Base-by-base conservation (phyloP, 2,329 filamentous ascomycete species). In the Pseudogymnoascus sp. region DNA sequence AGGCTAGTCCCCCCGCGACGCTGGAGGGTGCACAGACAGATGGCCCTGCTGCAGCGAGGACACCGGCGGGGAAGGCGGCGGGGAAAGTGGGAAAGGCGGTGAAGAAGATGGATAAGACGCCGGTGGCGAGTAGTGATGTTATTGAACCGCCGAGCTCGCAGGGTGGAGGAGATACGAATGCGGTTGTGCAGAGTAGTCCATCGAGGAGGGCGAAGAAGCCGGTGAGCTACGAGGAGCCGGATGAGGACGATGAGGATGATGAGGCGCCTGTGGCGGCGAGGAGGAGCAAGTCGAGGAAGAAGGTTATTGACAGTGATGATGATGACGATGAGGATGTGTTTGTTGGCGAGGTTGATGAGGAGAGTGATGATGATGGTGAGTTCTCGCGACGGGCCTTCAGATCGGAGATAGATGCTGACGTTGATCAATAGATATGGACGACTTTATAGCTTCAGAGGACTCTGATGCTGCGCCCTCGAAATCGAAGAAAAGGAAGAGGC, bases 211-310 rank as follows among this genome's bases (percentile, higher is more conserved):
- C 79, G 11, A 87, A 84, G 73, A 88, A 86, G 70, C 75, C 80
- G 53, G 82, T 95, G 68, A 95, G 83, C 73, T 97, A 97, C 74
- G 88, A 89, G 67, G 93, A 97, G 71, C 92, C 90, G 1, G 91
- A 90, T 49, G 89, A 90, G 53, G 88, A 91, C 61, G 88, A 91
- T 11, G 88, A 91, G 60, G 88, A 93, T 21, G 86, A 87, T 77
- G 68, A 77, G 73, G 64, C 75, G 72, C 63, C 69, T 73, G 37
- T 77, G 75, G 63, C 77, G 74, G 65, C 77, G 76, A 64, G 63
- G 1, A 68, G 67, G 46, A 68, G 64, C 72, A 65, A 75, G 0
- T 89, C 90, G 66, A 78, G 84, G 53, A 80, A 83, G 65, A 83
- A 85, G 34, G 79, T 90, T 14, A 83, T 84, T 43, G 81, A 88